Evolutionary conservation across 352 stramenopile genomes (phyloP), one percentile per base, ranked within the genome.

Genomic region (Blastocystis sp.): DNA sequence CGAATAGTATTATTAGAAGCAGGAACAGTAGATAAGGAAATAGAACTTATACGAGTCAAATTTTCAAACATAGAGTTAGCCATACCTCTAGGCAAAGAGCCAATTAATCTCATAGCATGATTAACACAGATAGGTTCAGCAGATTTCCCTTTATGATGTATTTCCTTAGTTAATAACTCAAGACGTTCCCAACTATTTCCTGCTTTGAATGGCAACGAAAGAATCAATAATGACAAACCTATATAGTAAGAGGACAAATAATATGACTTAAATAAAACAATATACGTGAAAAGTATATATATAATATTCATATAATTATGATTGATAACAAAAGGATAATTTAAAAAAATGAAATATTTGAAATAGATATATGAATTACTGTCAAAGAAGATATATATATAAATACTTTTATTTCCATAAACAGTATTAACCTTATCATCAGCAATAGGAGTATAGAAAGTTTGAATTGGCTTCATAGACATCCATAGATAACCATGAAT

Each of bases 401-500:
- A n/a, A n/a, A n/a, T n/a, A n/a, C n/a, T n/a, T n/a, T n/a, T n/a
- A n/a, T n/a, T n/a, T n/a, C n/a, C n/a, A n/a, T n/a, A n/a, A n/a
- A n/a, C n/a, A n/a, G n/a, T n/a, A n/a, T n/a, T n/a, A n/a, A n/a
- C n/a, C n/a, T n/a, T n/a, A n/a, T 19, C 46, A 2, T 18, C 24
- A 2, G 3, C 5, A 2, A 56, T 42, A 13, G 46, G 46, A 25
- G 41, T 34, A 27, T 28, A 56, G 4, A 28, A 25, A 21, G 25
- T 16, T 5, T 32, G 28, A 2, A 56, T 13, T 11, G 46, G 46
- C 33, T 23, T 36, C 46, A 39, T 56, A 13, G 46, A 28, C 32
- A 32, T 35, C 46, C 46, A 56, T n/a, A 56, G 23, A 27, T 44
- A 56, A n/a, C n/a, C n/a, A n/a, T n/a, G n/a, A n/a, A n/a, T n/a